A percentile compares a stretch with the other conserved stretches of the same genome.
Evolutionary conservation across 148 eudicot species (phyloP).

Genomic region (Vaccinium macrocarpon): DNA sequence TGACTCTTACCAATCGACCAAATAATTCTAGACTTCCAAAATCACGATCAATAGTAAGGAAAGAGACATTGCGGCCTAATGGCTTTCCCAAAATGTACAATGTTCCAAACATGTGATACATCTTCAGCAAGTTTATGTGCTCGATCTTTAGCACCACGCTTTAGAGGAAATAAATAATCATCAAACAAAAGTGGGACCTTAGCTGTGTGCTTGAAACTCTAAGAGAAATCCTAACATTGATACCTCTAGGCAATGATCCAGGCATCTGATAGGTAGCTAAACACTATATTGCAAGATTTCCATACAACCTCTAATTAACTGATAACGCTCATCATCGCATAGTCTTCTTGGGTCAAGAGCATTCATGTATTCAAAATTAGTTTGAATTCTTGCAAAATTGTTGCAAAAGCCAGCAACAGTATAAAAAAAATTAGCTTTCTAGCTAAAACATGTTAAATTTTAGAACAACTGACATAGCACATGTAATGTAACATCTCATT

Average conservation of each 20-base stretch:
- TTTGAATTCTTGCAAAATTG: not conserved
- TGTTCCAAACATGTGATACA: not conserved
- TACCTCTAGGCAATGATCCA: not conserved
- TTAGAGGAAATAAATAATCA: not conserved
- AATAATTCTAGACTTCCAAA: not conserved
- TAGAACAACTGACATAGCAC: not conserved
- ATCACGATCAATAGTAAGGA: not conserved
- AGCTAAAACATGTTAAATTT: not conserved
- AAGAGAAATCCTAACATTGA: not conserved
- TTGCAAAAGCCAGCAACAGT: not conserved
- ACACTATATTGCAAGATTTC: not conserved
- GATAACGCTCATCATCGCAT: not conserved
- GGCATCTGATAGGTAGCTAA: constrained; percentile 1
- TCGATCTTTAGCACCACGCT: not conserved
- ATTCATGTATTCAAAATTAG: not conserved
- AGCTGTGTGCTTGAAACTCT: not conserved
- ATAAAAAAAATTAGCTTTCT: not conserved
- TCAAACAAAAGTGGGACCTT: not conserved
- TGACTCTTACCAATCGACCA: not conserved
- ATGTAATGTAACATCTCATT: not conserved
- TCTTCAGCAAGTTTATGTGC: not conserved
- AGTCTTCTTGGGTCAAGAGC: not conserved
- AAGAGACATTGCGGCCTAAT: not conserved
- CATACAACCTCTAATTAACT: not conserved
- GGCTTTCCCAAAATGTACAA: not conserved